Evolutionary conservation across 2,329 filamentous ascomycete genomes (phyloP).

Genomic region (Pseudogymnoascus sp.): DNA sequence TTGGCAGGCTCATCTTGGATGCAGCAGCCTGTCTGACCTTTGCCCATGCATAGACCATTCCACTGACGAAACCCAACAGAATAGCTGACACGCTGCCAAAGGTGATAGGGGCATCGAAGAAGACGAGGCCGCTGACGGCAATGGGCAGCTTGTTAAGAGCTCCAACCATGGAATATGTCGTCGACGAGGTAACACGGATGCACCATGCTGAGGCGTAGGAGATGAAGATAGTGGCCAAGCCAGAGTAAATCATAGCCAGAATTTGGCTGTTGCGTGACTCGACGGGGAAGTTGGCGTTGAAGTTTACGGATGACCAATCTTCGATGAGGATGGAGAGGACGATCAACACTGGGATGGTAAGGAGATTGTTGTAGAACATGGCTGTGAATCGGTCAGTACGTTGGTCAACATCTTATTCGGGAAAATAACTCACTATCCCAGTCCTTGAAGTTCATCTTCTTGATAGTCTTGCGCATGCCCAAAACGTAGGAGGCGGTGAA

Average conservation of each 20-base stretch:
- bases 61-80: constrained; percentile 81
- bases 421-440: constrained; percentile 77
- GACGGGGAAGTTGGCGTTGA: constrained; percentile 81
- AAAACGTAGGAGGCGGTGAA: constrained; percentile 87
- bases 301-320: constrained; percentile 84
- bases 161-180: constrained; percentile 98
- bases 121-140: constrained; percentile 83
- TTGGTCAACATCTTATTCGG: background rate
- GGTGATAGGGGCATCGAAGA: constrained; percentile 92
- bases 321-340: constrained; percentile 75
- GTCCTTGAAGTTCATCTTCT: constrained; percentile 99
- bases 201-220: constrained; percentile 99
- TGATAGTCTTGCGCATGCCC: constrained; percentile 96
- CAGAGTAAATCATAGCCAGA: constrained; percentile 87
- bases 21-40: constrained; percentile 73
- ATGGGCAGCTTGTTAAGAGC: constrained; percentile 97
- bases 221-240: constrained; percentile 90
- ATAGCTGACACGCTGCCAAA: constrained; percentile 90
- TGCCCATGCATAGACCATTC: constrained; percentile 81
- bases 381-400: constrained; percentile 49
- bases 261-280: constrained; percentile 73
- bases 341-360: constrained; percentile 88
- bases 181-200: constrained; percentile 93
- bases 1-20: constrained; percentile 61
- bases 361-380: constrained; percentile 99